Percentiles rank a stretch among this genome's conserved stretches.
These are phyloP conservation scores for Styphnolobium japonicum DNA, from an alignment of 306 rosid genomes.

Conservation along the genomic window DNA sequence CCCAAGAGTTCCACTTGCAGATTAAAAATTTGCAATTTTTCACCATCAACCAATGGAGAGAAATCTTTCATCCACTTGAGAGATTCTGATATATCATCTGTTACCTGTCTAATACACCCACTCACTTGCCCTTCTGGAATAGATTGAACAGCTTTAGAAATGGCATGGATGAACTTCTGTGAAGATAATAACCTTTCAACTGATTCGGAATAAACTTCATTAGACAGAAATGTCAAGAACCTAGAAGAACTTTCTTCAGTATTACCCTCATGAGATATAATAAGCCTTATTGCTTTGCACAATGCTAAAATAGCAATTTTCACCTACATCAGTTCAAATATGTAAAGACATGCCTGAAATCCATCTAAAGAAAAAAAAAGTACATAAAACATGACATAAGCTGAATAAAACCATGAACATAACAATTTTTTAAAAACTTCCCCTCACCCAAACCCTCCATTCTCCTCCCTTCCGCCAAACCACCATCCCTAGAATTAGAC, in stretches of 20 bases:
- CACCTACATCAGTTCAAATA: slow-evolving; percentile 63
- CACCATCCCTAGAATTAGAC: slow-evolving; percentile 5
- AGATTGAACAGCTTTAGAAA: slow-evolving; percentile 55
- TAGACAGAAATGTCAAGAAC: slow-evolving; percentile 43
- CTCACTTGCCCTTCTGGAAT: slow-evolving; percentile 91
- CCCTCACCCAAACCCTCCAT: neutral
- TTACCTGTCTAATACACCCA: slow-evolving; percentile 57
- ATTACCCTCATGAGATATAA: slow-evolving; percentile 30
- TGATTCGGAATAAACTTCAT: slow-evolving; percentile 55
- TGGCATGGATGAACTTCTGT: slow-evolving; percentile 50
- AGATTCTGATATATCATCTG: slow-evolving; percentile 65
- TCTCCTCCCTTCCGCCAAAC: slow-evolving; percentile 10
- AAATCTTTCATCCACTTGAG: slow-evolving; percentile 60
- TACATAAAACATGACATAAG: neutral
- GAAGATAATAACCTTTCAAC: slow-evolving; percentile 65
- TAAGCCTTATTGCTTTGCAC: slow-evolving; percentile 74
- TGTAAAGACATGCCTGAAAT: slow-evolving; percentile 21
- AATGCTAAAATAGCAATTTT: slow-evolving; percentile 58
- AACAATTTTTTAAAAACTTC: neutral
- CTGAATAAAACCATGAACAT: slow-evolving; percentile 5
- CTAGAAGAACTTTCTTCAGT: slow-evolving; percentile 39
- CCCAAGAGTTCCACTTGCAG: slow-evolving; percentile 66
- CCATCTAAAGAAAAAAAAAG: slow-evolving; percentile 15
- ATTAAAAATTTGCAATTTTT: slow-evolving; percentile 36
- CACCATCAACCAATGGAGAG: slow-evolving; percentile 32